Evolutionary conservation across 176 grass and related monocot species (phyloP).

Genomic region (Ananas comosus): DNA sequence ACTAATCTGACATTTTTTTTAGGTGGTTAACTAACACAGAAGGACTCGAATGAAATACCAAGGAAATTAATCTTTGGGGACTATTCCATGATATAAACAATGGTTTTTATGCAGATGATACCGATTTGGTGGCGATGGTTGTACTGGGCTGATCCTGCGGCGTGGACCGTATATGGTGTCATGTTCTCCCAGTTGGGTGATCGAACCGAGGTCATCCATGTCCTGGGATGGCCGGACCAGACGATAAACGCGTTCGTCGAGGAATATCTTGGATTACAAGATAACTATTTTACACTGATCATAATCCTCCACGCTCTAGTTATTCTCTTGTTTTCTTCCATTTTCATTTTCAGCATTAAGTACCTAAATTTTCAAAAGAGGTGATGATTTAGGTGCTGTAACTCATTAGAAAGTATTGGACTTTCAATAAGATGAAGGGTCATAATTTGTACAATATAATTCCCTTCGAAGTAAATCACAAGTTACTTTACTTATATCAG

Average conservation of each 20-base stretch:
- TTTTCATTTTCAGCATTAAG: constrained; percentile 40
- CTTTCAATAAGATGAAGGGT: too few species aligned
- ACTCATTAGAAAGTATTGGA: too few species aligned
- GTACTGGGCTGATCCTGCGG: constrained; percentile 44
- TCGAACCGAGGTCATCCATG: constrained; percentile 15
- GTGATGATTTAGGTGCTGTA: constrained; percentile 1
- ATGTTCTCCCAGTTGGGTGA: constrained; percentile 42
- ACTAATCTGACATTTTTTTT: too few species aligned
- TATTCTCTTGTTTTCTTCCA: constrained; percentile 26
- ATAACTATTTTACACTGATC: constrained; percentile 24
- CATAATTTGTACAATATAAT: too few species aligned
- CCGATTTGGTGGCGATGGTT: constrained; percentile 53
- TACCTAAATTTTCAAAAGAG: constrained; percentile 46
- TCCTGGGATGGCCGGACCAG: constrained; percentile 12
- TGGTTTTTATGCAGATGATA: constrained; percentile 26
- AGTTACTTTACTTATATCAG: too few species aligned
- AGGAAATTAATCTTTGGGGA: too few species aligned
- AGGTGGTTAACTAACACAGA: too few species aligned
- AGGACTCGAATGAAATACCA: too few species aligned
- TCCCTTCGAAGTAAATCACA: too few species aligned
- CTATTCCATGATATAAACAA: neutral
- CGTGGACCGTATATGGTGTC: constrained; percentile 40
- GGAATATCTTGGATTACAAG: constrained; percentile 31
- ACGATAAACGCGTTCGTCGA: constrained; percentile 30
- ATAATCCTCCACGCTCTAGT: constrained; percentile 24